Evolutionary conservation across 495 filamentous ascomycete species (phyloP), one percentile per base, ranked within the genome.

Genomic region (Penicillium psychrofluorescens): DNA sequence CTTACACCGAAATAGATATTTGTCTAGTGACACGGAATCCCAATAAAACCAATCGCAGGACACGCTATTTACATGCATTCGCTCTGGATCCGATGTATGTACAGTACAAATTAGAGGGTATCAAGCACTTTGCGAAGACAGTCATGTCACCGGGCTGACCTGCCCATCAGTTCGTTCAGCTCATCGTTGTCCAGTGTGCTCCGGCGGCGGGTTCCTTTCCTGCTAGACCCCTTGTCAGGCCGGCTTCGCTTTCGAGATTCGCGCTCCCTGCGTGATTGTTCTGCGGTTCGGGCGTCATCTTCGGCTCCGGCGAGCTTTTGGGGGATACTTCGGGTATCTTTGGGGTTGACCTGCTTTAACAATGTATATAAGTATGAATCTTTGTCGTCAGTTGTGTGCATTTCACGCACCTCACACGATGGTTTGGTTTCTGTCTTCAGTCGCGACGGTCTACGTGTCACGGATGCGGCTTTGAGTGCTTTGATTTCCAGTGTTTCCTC

Each of bases 121-220:
- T 30, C 11, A 38, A 13, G 34, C 32, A 22, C 22, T 22, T 22
- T 36, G 29, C 38, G 40, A 40, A 46, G 41, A 42, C 43, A 22
- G 36, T 46, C 39, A 34, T 31, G 4, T 48, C 40, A 60, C 28
- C 48, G 48, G 35, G 58, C 49, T 15, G 54, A 41, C 38, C 63
- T 53, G 22, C 71, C 67, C 64, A 84, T 76, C 51, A 84, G 60
- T 36, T 79, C 78, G 42, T 84, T 80, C 37, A 88, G 53, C 51
- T 89, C 85, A 66, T 81, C 81, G n/a, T 75, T 79, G 15, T 79
- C 84, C 0, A 89, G 66, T 7, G 85, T 88, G 45, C 84, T 88
- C 35, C 84, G 64, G 53, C 85, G 66, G 40, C 85, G 69, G 37
- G 70, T 75, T 54, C 56, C 65, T 61, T 56, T 61, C 68, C 58